A percentile compares a stretch with the other conserved stretches of the same genome.
Evolutionary conservation across 805 yeast species (phyloP).

Genomic region (Pichia cabralensis): DNA sequence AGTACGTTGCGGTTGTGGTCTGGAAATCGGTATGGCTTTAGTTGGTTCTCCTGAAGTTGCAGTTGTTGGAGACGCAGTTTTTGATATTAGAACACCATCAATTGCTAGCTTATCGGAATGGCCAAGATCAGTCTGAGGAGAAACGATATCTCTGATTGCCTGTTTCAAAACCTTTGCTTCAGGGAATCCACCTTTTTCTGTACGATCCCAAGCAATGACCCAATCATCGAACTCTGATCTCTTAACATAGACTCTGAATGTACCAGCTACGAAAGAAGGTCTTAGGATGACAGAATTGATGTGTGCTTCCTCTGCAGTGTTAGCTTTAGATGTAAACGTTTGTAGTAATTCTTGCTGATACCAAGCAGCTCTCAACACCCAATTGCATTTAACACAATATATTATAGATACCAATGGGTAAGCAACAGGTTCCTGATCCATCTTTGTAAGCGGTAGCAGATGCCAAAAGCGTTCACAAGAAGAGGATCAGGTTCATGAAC

Average conservation of each 20-base stretch:
- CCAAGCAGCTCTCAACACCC: conserved; percentile 88
- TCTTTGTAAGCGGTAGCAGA: too few species aligned
- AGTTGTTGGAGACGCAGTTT: not conserved
- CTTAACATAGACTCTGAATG: conserved; percentile 49
- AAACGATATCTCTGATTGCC: conserved; percentile 47
- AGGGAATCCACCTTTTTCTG: conserved; percentile 64
- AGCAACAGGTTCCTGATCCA: conserved; percentile 8
- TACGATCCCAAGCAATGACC: conserved; percentile 52
- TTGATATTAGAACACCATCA: not conserved
- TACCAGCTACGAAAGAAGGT: conserved; percentile 40
- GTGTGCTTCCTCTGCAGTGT: conserved; percentile 22
- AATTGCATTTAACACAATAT: conserved; percentile 76
- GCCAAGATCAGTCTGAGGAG: conserved; percentile 46
- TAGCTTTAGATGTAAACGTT: conserved; percentile 41
- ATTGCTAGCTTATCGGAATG: conserved; percentile 44
- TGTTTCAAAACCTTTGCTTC: conserved; percentile 74
- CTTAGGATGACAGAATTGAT: conserved; percentile 43
- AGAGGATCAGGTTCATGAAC: too few species aligned
- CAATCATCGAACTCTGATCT: conserved; percentile 20
- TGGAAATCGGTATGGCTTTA: not conserved
- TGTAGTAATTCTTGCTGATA: conserved; percentile 76
- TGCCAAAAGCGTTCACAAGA: too few species aligned
- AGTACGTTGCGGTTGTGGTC: not conserved
- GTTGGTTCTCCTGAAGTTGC: not conserved
- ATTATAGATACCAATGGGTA: conserved; percentile 59